phyloP scores from a whole-genome alignment of 805 yeast genomes.

The Grigorovia humatica region DNA sequence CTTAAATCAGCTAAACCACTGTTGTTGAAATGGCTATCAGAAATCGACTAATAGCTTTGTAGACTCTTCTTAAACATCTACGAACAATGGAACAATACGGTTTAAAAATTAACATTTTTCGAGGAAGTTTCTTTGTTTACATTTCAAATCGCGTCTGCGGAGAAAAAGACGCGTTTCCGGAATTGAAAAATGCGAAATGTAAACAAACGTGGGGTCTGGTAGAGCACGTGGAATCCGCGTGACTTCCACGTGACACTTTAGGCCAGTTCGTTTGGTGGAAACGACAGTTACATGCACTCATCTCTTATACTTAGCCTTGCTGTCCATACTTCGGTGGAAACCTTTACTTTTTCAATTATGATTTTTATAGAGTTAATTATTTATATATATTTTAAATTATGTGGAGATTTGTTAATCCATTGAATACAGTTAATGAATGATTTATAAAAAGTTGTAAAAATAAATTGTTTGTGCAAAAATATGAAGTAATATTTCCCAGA shows the following conservation, averaged over 20 bases:
- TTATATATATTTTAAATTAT: slow-evolving; percentile 10
- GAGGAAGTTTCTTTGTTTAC: background rate
- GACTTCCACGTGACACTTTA: too few relatives aligned
- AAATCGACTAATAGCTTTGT: too few relatives aligned
- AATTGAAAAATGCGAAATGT: background rate
- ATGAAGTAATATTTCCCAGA: background rate
- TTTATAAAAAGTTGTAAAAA: background rate
- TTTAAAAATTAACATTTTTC: background rate
- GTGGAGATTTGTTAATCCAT: slow-evolving; percentile 7
- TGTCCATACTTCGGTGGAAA: too few relatives aligned
- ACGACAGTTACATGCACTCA: too few relatives aligned
- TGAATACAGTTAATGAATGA: slow-evolving; percentile 7
- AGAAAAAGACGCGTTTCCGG: background rate
- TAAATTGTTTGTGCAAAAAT: background rate
- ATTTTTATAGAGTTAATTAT: slow-evolving; percentile 18
- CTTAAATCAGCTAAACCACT: too few relatives aligned
- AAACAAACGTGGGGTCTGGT: background rate
- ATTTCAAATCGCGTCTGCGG: background rate
- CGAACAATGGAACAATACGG: background rate
- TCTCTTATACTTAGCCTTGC: too few relatives aligned
- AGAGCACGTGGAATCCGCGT: too few relatives aligned
- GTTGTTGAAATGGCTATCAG: too few relatives aligned
- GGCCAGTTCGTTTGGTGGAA: too few relatives aligned
- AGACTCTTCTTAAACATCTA: too few relatives aligned
- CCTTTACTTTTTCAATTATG: background rate